Conservation (phyloP, 2,329 filamentous ascomycete species). For the Cercospora sp. region DNA sequence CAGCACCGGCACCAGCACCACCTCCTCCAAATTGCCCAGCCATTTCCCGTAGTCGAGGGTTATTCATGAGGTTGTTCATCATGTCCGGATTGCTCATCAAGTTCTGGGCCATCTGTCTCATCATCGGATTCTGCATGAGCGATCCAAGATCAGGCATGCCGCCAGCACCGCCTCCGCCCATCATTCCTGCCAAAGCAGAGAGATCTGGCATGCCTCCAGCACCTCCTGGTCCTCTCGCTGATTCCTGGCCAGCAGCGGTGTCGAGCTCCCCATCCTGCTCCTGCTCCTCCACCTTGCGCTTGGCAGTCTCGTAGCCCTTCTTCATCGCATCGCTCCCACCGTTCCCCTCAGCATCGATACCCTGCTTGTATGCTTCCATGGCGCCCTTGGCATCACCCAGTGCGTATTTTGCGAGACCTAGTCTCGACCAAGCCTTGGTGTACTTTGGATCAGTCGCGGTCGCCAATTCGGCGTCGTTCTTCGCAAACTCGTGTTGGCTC, state of each 20-base stretch:
- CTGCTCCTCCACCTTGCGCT: conserved; percentile 80
- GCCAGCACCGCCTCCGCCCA: conserved; percentile 63
- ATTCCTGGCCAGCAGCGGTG: conserved; percentile 41
- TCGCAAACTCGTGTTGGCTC: conserved; percentile 80
- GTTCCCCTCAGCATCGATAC: conserved; percentile 90
- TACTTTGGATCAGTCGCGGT: conserved; percentile 86
- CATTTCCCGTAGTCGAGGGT: conserved; percentile 86
- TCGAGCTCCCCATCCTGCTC: conserved; percentile 42
- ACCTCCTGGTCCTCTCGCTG: conserved; percentile 37
- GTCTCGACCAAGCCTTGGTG: conserved; percentile 94
- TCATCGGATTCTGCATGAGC: conserved; percentile 98
- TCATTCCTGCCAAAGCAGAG: conserved; percentile 46
- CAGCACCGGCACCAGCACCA: conserved; percentile 40
- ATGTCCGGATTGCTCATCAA: conserved; percentile 95
- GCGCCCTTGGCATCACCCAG: conserved; percentile 86
- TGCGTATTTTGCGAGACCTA: conserved; percentile 88
- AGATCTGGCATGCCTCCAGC: conserved; percentile 47
- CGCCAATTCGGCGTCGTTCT: conserved; percentile 85
- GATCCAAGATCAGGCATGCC: conserved; percentile 85
- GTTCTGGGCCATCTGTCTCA: conserved; percentile 94
- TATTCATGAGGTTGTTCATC: conserved; percentile 90
- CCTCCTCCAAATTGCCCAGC: conserved; percentile 70
- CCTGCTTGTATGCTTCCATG: conserved; percentile 91
- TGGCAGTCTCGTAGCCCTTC: conserved; percentile 93
- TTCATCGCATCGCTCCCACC: conserved; percentile 97